Evolutionary conservation across 306 rosid genomes (phyloP), one percentile per base, ranked within the genome.

Genomic region (Acmispon strigosus): DNA sequence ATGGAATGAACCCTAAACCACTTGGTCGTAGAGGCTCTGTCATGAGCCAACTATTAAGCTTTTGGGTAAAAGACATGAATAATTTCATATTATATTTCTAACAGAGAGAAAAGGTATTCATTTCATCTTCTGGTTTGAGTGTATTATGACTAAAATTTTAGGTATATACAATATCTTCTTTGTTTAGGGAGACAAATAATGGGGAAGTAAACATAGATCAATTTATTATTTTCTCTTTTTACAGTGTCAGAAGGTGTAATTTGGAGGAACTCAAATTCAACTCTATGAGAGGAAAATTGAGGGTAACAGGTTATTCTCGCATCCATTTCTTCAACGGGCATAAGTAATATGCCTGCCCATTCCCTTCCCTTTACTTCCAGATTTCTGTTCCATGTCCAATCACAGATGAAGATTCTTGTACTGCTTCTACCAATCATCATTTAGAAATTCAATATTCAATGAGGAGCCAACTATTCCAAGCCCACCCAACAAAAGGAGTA

Each of bases 381-480:
- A 34, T 47, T 77, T 51, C 48, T 64, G 56, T 49, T 41, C 51
- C 57, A 39, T 17, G 37, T 45, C 55, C 49, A 45, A 17, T 12
- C 44, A 58, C 45, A 47, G 5, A 3, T 2, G 18, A 43, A 49
- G 27, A 43, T 36, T 19, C 22, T 8, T 18, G 5, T 18, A 10
- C 36, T 36, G 54, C 51, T 55, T 58, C 60, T 5, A 32, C 37
- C 22, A 48, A 71, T 43, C 42, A 63, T 49, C 49, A 65, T 13
- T 14, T 54, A 13, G 45, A 22, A 54, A 45, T 56, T 17, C 37
- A 56, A 11, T 9, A 49, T 78, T 72, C 74, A 72, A 13, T 39
- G 74, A 64, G 70, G 29, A 58, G 52, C 59, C 51, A 78, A 16
- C n/a, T 17, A 72, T 78, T 68, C 75, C 52, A 39, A 60, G 17